Conservation (phyloP, 257 asterid species). For the Leptodermis oblonga region DNA sequence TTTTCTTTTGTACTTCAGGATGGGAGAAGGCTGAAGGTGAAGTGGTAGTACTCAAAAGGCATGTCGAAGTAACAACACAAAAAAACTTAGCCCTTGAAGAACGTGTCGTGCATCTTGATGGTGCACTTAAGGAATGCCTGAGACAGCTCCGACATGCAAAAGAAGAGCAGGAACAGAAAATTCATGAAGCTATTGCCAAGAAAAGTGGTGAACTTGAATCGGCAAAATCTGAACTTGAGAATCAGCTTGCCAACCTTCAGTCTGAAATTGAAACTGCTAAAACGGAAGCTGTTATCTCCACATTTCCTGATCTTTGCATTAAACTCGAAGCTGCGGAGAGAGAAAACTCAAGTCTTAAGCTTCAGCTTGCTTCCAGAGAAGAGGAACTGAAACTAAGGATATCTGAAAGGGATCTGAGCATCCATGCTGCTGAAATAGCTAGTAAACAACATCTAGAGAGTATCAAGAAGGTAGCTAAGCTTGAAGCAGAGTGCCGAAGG, state of each 20-base stretch:
- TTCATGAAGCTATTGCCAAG: slow-evolving; percentile 37
- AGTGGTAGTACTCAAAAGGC: slow-evolving; percentile 55
- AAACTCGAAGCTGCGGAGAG: slow-evolving; percentile 61
- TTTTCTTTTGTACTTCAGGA: slow-evolving; percentile 39
- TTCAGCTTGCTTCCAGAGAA: slow-evolving; percentile 42
- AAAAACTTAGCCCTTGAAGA: slow-evolving; percentile 66
- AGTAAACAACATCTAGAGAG: slow-evolving; percentile 75
- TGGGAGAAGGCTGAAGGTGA: slow-evolving; percentile 97
- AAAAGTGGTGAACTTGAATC: slow-evolving; percentile 51
- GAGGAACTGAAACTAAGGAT: slow-evolving; percentile 41
- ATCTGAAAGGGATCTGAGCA: slow-evolving; percentile 57
- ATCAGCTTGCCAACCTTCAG: slow-evolving; percentile 47
- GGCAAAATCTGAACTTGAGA: slow-evolving; percentile 48
- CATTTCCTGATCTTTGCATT: slow-evolving; percentile 36
- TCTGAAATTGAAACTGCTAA: slow-evolving; percentile 42
- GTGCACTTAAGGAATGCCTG: slow-evolving; percentile 88
- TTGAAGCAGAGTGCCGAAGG: slow-evolving; percentile 78
- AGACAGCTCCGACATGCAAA: slow-evolving; percentile 83
- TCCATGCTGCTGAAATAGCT: slow-evolving; percentile 69
- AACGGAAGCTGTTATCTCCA: slow-evolving; percentile 31
- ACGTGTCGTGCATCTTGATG: slow-evolving; percentile 67
- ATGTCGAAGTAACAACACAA: slow-evolving; percentile 49
- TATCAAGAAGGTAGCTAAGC: slow-evolving; percentile 52
- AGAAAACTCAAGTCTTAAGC: slow-evolving; percentile 51
- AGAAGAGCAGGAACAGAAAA: slow-evolving; percentile 70